Percentiles rank a stretch among this genome's conserved stretches.
phyloP scores from a whole-genome alignment of 2,329 filamentous ascomycete species.

The Sporothrix brunneoviolacea region DNA sequence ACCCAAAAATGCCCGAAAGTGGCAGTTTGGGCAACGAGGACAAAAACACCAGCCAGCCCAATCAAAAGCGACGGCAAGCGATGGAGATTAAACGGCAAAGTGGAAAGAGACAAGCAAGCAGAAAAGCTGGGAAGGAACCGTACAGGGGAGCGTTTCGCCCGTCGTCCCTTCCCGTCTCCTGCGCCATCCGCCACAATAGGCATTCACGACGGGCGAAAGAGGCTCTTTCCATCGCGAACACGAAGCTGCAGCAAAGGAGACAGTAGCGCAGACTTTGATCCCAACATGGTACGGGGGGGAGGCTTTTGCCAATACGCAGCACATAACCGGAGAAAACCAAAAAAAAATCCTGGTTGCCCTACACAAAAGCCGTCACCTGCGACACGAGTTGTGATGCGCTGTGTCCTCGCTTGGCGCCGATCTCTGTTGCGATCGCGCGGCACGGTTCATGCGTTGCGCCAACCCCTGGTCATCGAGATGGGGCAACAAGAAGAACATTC shows the following conservation, averaged over 20 bases:
- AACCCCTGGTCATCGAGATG: too few relatives aligned
- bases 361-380: too few relatives aligned
- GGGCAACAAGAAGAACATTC: not conserved
- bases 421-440: conserved; percentile 5
- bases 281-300: too few relatives aligned
- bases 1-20: too few relatives aligned
- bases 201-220: not conserved
- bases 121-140: not conserved
- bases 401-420: not conserved
- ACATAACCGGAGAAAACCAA: too few relatives aligned
- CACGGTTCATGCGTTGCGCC: conserved; percentile 1
- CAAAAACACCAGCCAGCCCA: too few relatives aligned
- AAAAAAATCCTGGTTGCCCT: too few relatives aligned
- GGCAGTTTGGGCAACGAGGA: not conserved
- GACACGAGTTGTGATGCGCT: not conserved
- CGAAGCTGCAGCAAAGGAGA: too few relatives aligned
- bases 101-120: not conserved
- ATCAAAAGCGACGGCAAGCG: not conserved
- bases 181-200: not conserved
- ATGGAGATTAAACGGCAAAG: not conserved
- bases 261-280: too few relatives aligned
- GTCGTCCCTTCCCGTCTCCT: not conserved
- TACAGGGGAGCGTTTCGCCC: not conserved
- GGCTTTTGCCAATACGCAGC: too few relatives aligned
- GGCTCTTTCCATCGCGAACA: too few relatives aligned